Percentiles rank a stretch among this genome's conserved stretches.
Evolutionary conservation across 2,329 filamentous ascomycete genomes (phyloP).

Genomic region (Alternaria triticina): DNA sequence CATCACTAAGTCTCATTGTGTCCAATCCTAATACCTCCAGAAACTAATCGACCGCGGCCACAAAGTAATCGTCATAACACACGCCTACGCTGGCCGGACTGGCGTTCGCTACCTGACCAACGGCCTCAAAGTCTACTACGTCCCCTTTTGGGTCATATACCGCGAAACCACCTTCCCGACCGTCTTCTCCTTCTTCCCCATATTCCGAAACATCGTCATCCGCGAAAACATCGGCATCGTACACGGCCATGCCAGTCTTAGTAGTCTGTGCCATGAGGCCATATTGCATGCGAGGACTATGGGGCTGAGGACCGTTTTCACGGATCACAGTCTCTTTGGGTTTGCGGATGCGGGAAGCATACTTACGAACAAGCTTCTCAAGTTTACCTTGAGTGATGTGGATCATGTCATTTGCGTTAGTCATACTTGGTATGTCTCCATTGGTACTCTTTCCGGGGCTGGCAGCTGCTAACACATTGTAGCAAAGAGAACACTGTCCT

Average conservation of each 20-base stretch:
- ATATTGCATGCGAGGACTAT: conserved; percentile 95
- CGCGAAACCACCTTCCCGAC: conserved; percentile 93
- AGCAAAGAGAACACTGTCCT: conserved; percentile 99
- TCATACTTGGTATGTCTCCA: conserved; percentile 80
- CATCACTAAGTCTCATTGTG: neutral
- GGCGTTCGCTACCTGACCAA: conserved; percentile 96
- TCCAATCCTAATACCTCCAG: conserved; percentile 45
- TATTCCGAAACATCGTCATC: conserved; percentile 96
- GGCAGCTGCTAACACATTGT: conserved; percentile 14
- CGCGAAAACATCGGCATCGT: conserved; percentile 96
- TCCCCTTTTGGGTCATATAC: conserved; percentile 95
- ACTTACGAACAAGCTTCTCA: conserved; percentile 93
- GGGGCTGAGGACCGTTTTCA: conserved; percentile 95
- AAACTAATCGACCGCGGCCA: conserved; percentile 98
- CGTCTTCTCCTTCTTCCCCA: conserved; percentile 97
- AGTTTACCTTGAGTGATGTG: conserved; percentile 94
- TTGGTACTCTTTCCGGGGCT: neutral
- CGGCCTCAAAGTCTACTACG: conserved; percentile 96
- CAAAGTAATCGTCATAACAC: conserved; percentile 97
- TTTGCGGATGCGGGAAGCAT: conserved; percentile 97
- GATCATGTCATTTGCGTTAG: conserved; percentile 98
- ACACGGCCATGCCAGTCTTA: conserved; percentile 94
- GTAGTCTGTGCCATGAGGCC: conserved; percentile 90
- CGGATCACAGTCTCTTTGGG: conserved; percentile 95
- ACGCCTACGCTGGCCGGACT: conserved; percentile 88